Conservation (phyloP, 202 grass and related monocot genomes). For the Brachypodium distachyon region DNA sequence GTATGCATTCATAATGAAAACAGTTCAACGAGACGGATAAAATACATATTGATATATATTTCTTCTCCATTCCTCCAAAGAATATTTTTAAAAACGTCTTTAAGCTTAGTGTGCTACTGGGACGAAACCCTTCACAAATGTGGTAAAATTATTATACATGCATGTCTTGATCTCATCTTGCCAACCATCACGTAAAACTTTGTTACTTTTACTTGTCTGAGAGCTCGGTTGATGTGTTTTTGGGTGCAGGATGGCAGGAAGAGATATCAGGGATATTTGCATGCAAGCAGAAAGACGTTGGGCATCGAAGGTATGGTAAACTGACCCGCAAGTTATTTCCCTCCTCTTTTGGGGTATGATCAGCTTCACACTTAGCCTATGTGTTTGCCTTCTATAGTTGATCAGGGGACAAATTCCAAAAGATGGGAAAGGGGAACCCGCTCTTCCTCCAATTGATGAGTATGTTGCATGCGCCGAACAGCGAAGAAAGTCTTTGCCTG, state of each 20-base stretch:
- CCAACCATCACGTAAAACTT: no score
- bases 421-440: conserved; percentile 34
- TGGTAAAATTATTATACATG: no score
- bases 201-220: no score
- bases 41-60: neutral
- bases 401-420: conserved; percentile 70
- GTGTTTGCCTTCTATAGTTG: conserved; percentile 36
- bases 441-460: conserved; percentile 71
- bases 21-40: neutral
- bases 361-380: neutral
- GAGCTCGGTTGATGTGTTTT: no score
- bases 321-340: neutral
- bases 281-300: conserved; percentile 96
- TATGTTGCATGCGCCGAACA: conserved; percentile 60
- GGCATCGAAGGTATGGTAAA: conserved; percentile 77
- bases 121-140: neutral
- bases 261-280: conserved; percentile 88
- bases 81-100: neutral
- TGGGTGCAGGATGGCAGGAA: conserved; percentile 86
- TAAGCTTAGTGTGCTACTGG: neutral
- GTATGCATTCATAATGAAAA: neutral
- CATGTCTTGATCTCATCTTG: no score
- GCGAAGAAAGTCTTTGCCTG: conserved; percentile 44
- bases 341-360: neutral
- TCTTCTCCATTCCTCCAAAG: neutral